Evolutionary conservation across 176 grass and related monocot genomes (phyloP).

Genomic region (Ampelocalamus luodianensis): DNA sequence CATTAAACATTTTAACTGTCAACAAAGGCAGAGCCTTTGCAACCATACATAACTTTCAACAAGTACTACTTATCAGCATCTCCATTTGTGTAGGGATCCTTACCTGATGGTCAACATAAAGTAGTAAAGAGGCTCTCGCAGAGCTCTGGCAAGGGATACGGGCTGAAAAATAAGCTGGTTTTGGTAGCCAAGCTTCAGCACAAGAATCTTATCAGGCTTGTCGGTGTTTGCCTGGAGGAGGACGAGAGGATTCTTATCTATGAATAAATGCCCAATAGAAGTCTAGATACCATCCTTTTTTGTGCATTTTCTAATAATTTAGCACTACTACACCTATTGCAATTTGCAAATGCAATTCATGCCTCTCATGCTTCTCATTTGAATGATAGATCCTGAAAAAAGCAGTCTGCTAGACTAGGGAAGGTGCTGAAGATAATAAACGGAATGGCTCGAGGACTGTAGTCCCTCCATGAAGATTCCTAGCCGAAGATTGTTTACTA

Average conservation of each 20-base stretch:
- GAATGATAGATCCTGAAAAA: not conserved
- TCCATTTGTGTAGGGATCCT: conserved; percentile 32
- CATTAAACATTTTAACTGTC: not conserved
- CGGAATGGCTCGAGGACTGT: conserved; percentile 33
- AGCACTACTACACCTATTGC: too few species aligned
- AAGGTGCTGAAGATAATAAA: conserved; percentile 28
- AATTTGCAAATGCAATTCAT: conserved; percentile 10
- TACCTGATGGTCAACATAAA: too few species aligned
- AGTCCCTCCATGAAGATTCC: conserved; percentile 42
- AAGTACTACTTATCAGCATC: not conserved
- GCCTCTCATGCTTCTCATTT: not conserved
- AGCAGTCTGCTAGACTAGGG: not conserved
- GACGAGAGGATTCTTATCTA: too few species aligned
- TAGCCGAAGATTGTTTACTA: conserved; percentile 33
- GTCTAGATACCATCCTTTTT: too few species aligned
- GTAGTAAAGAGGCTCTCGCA: too few species aligned
- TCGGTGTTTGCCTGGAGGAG: too few species aligned
- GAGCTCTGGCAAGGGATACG: too few species aligned
- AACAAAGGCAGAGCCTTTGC: not conserved
- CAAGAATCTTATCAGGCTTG: too few species aligned
- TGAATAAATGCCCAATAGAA: too few species aligned
- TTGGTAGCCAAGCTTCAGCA: too few species aligned
- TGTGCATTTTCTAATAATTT: too few species aligned
- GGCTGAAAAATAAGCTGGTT: too few species aligned
- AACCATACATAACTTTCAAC: not conserved